These are phyloP conservation scores for Metarhizium humberi DNA, from an alignment of 2,329 filamentous ascomycete species.

Conservation along the genomic window DNA sequence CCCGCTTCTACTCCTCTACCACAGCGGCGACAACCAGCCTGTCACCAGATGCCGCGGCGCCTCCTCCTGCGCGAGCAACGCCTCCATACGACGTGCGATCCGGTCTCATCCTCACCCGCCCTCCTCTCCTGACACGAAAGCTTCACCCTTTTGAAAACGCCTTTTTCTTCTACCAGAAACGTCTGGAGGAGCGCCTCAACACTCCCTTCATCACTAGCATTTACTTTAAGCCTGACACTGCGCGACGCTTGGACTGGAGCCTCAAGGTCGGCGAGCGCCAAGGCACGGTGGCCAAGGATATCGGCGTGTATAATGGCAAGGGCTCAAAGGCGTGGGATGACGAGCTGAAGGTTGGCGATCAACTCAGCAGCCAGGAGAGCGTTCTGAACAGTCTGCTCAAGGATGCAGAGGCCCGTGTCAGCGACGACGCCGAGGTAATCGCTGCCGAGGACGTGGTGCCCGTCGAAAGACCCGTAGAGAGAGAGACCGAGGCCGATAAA, in stretches of 20 bases:
- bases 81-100: constrained; percentile 41
- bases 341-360: constrained; percentile 69
- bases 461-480: constrained; percentile 60
- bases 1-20: constrained; percentile 26
- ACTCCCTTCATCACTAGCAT: constrained; percentile 84
- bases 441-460: constrained; percentile 50
- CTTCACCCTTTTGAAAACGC: constrained; percentile 84
- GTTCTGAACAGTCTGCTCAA: constrained; percentile 61
- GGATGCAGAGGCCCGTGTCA: constrained; percentile 61
- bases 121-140: constrained; percentile 76
- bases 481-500: constrained; percentile 70
- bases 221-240: constrained; percentile 89
- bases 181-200: constrained; percentile 84
- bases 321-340: constrained; percentile 77
- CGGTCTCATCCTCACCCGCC: constrained; percentile 77
- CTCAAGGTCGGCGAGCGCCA: constrained; percentile 68
- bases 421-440: constrained; percentile 51
- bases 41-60: constrained; percentile 10
- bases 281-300: constrained; percentile 69
- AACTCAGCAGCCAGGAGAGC: constrained; percentile 52
- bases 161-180: constrained; percentile 95
- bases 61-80: constrained; percentile 7
- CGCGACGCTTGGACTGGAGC: constrained; percentile 80
- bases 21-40: constrained; percentile 11
- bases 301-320: constrained; percentile 72